Evolutionary conservation across 2,329 filamentous ascomycete species (phyloP).

Genomic region (Harringtonia lauricola): DNA sequence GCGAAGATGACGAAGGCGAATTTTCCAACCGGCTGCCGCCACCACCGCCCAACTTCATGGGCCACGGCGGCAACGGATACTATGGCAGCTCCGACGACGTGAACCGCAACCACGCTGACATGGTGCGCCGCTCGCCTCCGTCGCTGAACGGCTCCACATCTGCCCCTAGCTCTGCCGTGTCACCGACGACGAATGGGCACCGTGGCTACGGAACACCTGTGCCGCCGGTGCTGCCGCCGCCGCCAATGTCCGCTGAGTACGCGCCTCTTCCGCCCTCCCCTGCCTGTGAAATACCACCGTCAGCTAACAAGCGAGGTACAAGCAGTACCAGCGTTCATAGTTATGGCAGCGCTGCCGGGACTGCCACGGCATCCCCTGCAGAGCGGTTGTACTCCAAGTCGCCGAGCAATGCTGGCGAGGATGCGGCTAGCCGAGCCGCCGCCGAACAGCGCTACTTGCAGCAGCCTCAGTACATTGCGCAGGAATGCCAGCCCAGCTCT

Average conservation of each 20-base stretch:
- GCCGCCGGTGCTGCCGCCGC: constrained; percentile 26
- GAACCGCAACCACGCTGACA: constrained; percentile 3
- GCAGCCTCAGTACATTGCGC: constrained; percentile 38
- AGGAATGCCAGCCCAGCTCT: constrained; percentile 24
- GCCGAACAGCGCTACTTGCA: constrained; percentile 32
- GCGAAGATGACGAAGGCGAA: constrained; percentile 11
- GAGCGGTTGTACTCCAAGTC: constrained; percentile 23
- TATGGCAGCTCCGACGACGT: constrained; percentile 1
- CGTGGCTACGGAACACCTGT: constrained; percentile 23
- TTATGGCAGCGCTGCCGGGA: constrained; percentile 22
- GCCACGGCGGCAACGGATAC: constrained; percentile 4
- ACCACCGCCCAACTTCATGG: constrained; percentile 6
- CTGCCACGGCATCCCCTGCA: constrained; percentile 18
- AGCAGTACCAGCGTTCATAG: constrained; percentile 25
- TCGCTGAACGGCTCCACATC: constrained; percentile 6
- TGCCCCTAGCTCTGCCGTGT: constrained; percentile 21
- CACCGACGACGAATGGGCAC: constrained; percentile 23
- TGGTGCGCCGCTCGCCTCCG: constrained; percentile 9
- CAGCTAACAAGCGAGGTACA: constrained; percentile 6
- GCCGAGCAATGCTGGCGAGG: constrained; percentile 15
- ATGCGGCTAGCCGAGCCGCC: constrained; percentile 17
- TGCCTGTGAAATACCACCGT: neutral
- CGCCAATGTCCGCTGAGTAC: constrained; percentile 12
- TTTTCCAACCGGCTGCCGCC: constrained; percentile 7
- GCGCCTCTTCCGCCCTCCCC: constrained; percentile 1